Conservation (phyloP, 2,329 filamentous ascomycete species). For the Cladophialophora carrionii region DNA sequence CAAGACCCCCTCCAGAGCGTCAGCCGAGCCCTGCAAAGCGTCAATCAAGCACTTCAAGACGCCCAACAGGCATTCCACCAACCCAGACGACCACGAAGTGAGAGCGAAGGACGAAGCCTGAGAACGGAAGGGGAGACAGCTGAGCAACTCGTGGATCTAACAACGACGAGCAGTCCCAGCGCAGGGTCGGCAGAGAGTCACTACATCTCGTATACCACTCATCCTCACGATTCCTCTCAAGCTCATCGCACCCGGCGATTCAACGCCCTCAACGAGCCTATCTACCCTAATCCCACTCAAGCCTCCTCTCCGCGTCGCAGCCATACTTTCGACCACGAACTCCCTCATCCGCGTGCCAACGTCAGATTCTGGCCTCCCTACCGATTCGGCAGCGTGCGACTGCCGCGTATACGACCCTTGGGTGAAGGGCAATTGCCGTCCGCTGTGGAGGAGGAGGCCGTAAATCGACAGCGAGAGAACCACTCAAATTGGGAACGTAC, state of each 20-base stretch:
- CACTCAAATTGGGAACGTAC: conserved; percentile 33
- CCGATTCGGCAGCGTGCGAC: background rate
- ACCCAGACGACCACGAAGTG: conserved; percentile 15
- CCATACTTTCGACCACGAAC: conserved; percentile 6
- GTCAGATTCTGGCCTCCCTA: conserved; percentile 17
- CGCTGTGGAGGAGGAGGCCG: conserved; percentile 30
- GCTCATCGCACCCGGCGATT: conserved; percentile 21
- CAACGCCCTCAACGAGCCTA: conserved; percentile 32
- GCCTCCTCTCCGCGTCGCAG: background rate
- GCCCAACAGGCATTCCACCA: conserved; percentile 37
- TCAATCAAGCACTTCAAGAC: conserved; percentile 34
- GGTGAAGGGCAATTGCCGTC: conserved; percentile 20
- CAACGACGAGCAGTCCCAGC: conserved; percentile 8
- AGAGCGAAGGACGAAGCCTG: conserved; percentile 5
- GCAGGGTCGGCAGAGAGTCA: conserved; percentile 22
- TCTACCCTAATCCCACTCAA: conserved; percentile 26
- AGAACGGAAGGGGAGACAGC: conserved; percentile 16
- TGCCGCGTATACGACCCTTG: background rate
- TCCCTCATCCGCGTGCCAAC: background rate
- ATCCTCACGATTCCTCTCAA: conserved; percentile 33
- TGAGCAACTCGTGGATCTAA: conserved; percentile 31
- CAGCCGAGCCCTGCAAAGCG: conserved; percentile 31
- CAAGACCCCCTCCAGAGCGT: conserved; percentile 30
- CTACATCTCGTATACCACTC: conserved; percentile 35
- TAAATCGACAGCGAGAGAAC: conserved; percentile 35